Base-by-base conservation (phyloP, 2,329 filamentous ascomycete genomes). In the Microdochium nivale region DNA sequence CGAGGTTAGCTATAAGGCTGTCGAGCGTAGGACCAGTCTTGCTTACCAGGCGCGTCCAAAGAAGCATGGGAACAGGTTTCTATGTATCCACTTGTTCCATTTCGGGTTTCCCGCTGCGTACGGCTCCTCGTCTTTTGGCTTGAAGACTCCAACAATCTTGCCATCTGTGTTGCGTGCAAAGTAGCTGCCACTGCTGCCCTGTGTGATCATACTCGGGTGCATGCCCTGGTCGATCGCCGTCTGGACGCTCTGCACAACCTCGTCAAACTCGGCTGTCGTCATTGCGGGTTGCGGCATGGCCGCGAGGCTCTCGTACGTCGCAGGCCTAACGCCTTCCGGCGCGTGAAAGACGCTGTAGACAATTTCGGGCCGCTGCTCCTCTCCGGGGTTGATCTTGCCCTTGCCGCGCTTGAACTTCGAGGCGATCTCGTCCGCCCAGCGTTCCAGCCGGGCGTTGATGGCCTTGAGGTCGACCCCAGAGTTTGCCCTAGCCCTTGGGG, bases 31-130 rank as follows among this genome's bases (percentile, higher is more conserved):
- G 21, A 47, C 25, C 27, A 3, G 35, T 9, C 51, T 4, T 32
- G 66, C 76, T 50, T 67, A 83, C 80, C 90, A 97, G 47, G 92
- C 91, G 62, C 94, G 79, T 19, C 94, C 94, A 62, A 99, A 99
- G 69, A 89, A 96, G 72, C 95, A 99, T 9, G 94, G 94, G 60
- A 99, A 97, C 57, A 99, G 67, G 67, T 99, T 99, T 57, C 94
- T 80, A 68, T 99, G 94, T 73, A 99, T 91, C 94, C 94, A 99
- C 71, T 99, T 99, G 60, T 95, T 97, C 92, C 92, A 97, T 68
- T 99, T 99, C 5, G 94, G 94, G 65, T 99, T 99, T 59, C 90
- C 87, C 30, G 89, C 94, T 1, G 94, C 94, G 65, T 96, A 99
- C 1, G 94, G 94, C 68, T 99, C 95, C 71, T 99, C 94, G 61